Percentiles rank a stretch among this genome's conserved stretches.
Conservation (phyloP, 495 filamentous ascomycete genomes). For the Thermothielavioides terrestris region DNA sequence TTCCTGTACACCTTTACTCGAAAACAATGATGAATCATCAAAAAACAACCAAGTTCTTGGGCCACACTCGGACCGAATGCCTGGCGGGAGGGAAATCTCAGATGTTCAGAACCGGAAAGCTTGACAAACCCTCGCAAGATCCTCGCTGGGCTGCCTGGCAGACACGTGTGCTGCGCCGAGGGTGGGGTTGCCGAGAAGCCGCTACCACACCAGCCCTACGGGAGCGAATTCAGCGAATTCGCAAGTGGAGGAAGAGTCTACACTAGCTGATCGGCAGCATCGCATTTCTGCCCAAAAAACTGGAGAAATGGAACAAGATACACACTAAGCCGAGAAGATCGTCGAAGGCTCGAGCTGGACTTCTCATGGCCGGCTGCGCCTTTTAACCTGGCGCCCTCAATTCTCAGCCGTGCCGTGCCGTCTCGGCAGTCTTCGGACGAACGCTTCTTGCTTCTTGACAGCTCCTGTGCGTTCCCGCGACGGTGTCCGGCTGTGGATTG, state of each 20-base stretch:
- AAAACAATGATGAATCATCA: slow-evolving; percentile 24
- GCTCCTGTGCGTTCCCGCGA: neutral
- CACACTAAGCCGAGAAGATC: neutral
- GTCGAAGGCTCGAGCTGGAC: neutral
- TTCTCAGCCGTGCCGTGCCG: slow-evolving; percentile 3
- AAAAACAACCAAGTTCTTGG: neutral
- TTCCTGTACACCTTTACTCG: slow-evolving; percentile 54
- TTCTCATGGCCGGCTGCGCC: neutral
- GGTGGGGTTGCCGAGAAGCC: neutral
- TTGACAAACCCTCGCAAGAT: neutral
- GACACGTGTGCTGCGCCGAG: slow-evolving; percentile 5
- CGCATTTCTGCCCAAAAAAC: neutral
- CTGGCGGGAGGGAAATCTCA: neutral
- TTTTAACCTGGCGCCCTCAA: neutral
- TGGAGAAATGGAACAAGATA: neutral
- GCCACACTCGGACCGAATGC: neutral
- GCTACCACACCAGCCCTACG: slow-evolving; percentile 4
- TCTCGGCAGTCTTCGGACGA: slow-evolving; percentile 5
- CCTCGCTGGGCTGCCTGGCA: neutral
- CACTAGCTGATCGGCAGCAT: neutral
- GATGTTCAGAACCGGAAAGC: neutral
- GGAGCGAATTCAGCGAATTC: too few species aligned
- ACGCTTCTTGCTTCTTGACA: neutral
- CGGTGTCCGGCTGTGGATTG: neutral
- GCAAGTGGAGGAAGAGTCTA: neutral